Evolutionary conservation across 108 stramenopile genomes (phyloP).

Genomic region (Cylindrotheca closterium): DNA sequence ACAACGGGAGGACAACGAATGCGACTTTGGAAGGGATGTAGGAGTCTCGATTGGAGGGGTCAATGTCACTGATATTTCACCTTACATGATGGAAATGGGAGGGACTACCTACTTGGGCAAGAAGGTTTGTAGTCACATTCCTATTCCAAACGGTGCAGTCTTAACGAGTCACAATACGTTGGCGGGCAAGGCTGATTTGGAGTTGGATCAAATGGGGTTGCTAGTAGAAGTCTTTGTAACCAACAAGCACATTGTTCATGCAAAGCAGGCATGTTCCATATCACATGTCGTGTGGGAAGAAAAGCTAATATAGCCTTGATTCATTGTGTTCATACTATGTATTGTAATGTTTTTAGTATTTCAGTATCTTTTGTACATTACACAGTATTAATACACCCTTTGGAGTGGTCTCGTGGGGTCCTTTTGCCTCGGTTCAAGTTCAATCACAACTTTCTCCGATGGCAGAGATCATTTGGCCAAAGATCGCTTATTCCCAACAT

Average conservation of each 20-base stretch:
- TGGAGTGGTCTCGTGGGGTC: neutral
- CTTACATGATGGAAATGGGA: slow-evolving; percentile 26
- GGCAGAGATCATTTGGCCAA: too few species aligned
- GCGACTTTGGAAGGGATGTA: slow-evolving; percentile 47
- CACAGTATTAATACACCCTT: neutral
- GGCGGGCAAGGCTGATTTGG: slow-evolving; percentile 2
- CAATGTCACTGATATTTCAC: slow-evolving; percentile 8
- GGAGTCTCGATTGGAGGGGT: slow-evolving; percentile 46
- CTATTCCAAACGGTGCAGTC: slow-evolving; percentile 31
- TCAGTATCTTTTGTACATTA: neutral
- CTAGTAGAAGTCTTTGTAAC: slow-evolving; percentile 32
- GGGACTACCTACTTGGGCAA: slow-evolving; percentile 58
- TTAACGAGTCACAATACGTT: slow-evolving; percentile 42
- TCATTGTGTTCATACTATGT: neutral
- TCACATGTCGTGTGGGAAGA: slow-evolving; percentile 73
- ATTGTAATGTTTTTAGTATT: neutral
- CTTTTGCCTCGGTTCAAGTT: too few species aligned
- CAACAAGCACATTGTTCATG: slow-evolving; percentile 34
- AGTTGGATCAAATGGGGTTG: slow-evolving; percentile 34
- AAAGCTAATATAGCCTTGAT: neutral
- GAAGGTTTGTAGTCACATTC: slow-evolving; percentile 46
- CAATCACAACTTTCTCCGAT: too few species aligned
- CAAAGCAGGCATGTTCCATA: slow-evolving; percentile 56
- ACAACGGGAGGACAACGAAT: slow-evolving; percentile 40
- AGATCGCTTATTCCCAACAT: too few species aligned